Conservation (phyloP, 352 stramenopile genomes). For the Phytophthora lateralis region DNA sequence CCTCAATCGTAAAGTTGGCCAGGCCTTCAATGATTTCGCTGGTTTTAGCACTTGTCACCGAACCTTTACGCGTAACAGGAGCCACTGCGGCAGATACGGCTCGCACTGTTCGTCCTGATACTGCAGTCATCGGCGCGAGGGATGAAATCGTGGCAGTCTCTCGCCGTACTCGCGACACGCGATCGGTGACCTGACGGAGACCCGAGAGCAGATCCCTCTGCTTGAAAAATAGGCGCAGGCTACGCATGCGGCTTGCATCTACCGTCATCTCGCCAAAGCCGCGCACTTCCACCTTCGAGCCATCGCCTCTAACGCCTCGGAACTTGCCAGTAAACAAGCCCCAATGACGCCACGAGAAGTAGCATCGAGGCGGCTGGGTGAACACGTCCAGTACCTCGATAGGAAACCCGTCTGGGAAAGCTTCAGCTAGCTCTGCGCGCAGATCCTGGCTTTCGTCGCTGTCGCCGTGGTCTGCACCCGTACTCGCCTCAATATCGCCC, state of each 20-base stretch:
- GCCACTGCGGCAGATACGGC: constrained; percentile 24
- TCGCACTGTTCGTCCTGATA: constrained; percentile 13
- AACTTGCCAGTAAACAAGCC: constrained; percentile 71
- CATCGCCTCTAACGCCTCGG: constrained; percentile 66
- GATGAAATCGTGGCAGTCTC: constrained; percentile 23
- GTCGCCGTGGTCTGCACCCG: constrained; percentile 34
- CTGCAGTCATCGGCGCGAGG: constrained; percentile 12
- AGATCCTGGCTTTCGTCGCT: constrained; percentile 54
- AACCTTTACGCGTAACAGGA: constrained; percentile 25
- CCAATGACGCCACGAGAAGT: constrained; percentile 86
- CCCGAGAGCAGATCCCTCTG: constrained; percentile 58
- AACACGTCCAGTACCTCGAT: constrained; percentile 84
- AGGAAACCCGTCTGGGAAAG: constrained; percentile 75
- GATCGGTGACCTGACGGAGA: constrained; percentile 41
- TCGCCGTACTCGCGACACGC: constrained; percentile 21
- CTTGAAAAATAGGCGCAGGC: constrained; percentile 73
- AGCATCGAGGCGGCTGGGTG: constrained; percentile 73
- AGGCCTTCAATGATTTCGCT: constrained; percentile 56
- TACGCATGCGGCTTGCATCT: constrained; percentile 53
- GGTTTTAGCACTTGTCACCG: constrained; percentile 31
- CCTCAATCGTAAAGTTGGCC: constrained; percentile 49
- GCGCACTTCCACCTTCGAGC: constrained; percentile 59
- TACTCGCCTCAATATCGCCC: constrained; percentile 39
- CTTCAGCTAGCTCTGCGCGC: constrained; percentile 59
- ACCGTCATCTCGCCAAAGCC: constrained; percentile 78